Conservation (phyloP, 306 rosid genomes). For the Cyclanthera cordifolia region DNA sequence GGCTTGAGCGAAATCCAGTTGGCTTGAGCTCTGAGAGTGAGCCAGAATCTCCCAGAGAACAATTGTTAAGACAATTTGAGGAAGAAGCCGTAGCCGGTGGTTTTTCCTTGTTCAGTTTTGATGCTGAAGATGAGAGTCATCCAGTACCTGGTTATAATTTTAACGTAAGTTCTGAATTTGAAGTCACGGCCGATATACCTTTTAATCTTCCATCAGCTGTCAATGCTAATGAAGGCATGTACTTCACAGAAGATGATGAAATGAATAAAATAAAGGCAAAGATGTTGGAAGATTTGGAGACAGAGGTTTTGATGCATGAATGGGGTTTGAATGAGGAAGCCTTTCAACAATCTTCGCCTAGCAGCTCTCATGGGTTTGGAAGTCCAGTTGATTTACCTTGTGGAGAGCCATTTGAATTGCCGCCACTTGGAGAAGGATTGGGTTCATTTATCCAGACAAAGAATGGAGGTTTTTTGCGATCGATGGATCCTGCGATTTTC, state of each 20-base stretch:
- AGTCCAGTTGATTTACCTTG: constrained; percentile 46
- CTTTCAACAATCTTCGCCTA: constrained; percentile 69
- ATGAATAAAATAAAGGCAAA: constrained; percentile 47
- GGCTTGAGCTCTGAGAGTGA: constrained; percentile 56
- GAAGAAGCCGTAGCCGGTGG: constrained; percentile 55
- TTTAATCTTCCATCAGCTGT: constrained; percentile 27
- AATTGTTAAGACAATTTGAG: constrained; percentile 70
- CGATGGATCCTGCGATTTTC: constrained; percentile 73
- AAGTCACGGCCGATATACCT: constrained; percentile 21
- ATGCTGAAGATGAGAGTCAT: constrained; percentile 21
- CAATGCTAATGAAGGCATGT: constrained; percentile 38
- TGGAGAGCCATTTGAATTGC: constrained; percentile 44
- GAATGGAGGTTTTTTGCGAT: constrained; percentile 69
- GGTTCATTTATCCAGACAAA: constrained; percentile 73
- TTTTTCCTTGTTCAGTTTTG: constrained; percentile 57
- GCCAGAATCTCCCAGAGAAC: constrained; percentile 82
- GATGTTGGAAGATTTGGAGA: constrained; percentile 67
- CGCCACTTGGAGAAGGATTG: constrained; percentile 69
- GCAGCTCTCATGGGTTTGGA: constrained; percentile 42
- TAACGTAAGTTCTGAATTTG: constrained; percentile 27
- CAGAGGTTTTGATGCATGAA: constrained; percentile 70
- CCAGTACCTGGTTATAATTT: constrained; percentile 19
- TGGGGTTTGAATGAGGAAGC: constrained; percentile 77
- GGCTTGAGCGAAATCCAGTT: constrained; percentile 44
- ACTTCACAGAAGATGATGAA: constrained; percentile 28